Evolutionary conservation across 73 alveolate genomes (phyloP).

Genomic region (Tetrahymena malaccensis): DNA sequence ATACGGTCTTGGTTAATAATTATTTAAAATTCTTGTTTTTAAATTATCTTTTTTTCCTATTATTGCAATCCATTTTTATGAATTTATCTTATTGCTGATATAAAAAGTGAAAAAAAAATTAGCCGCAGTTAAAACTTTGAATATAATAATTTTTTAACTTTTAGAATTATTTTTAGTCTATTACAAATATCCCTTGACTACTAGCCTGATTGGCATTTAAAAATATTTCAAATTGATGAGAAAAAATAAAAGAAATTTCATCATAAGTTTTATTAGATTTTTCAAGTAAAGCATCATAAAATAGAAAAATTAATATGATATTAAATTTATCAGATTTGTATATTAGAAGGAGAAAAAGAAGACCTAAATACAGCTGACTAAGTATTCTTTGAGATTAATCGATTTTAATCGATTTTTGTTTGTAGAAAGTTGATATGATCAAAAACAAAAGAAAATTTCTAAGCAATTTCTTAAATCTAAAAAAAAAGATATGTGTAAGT

Average conservation of each 20-base stretch:
- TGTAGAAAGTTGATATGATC: background rate
- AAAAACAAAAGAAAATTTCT: background rate
- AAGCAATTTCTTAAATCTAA: background rate
- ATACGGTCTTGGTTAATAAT: too few species aligned
- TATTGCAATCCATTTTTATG: background rate
- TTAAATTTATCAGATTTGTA: too few species aligned
- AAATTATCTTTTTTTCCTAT: too few species aligned
- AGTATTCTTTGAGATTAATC: background rate
- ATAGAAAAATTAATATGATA: background rate
- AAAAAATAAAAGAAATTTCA: background rate
- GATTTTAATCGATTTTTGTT: background rate
- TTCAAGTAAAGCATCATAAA: background rate
- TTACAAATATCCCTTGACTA: background rate
- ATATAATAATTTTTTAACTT: too few species aligned
- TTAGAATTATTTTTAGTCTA: too few species aligned
- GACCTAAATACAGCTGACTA: background rate
- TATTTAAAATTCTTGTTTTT: too few species aligned
- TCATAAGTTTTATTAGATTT: background rate
- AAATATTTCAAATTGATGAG: background rate
- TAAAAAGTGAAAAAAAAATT: too few species aligned
- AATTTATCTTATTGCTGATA: background rate
- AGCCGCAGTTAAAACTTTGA: background rate
- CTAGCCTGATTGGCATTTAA: background rate
- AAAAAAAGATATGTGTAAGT: background rate
- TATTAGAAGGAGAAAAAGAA: background rate